A percentile compares a stretch with the other conserved stretches of the same genome.
These are phyloP conservation scores for Balakata baccata DNA, from an alignment of 345 rosid species.

Conservation along the genomic window DNA sequence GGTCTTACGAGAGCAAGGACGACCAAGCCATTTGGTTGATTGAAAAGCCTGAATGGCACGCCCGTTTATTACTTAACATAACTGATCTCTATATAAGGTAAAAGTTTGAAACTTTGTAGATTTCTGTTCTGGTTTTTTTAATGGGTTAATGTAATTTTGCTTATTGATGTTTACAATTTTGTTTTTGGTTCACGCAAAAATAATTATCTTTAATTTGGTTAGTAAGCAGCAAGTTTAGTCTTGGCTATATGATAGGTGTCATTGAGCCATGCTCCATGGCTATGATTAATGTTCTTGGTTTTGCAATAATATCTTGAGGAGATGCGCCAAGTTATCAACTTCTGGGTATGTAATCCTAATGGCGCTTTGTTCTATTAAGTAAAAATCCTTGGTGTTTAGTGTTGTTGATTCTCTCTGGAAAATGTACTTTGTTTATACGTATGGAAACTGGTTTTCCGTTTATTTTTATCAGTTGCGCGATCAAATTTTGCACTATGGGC, in stretches of 20 bases:
- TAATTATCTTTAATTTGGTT: background rate
- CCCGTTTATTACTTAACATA: constrained; percentile 74
- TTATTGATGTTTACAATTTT: too few species aligned
- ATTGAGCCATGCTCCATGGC: background rate
- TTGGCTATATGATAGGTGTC: background rate
- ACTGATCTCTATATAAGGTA: constrained; percentile 86
- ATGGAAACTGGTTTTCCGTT: background rate
- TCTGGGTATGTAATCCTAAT: too few species aligned
- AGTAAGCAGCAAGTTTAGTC: too few species aligned
- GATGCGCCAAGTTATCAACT: background rate
- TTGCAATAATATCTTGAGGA: background rate
- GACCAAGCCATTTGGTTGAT: constrained; percentile 75
- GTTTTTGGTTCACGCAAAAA: too few species aligned
- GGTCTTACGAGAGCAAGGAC: constrained; percentile 68
- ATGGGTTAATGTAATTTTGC: background rate
- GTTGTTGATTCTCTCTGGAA: too few species aligned
- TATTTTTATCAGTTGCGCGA: background rate
- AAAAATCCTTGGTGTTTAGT: too few species aligned
- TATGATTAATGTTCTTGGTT: background rate
- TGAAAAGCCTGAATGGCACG: constrained; percentile 87
- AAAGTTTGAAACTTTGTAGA: background rate
- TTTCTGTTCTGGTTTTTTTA: background rate
- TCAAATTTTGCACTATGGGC: background rate
- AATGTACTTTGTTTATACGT: background rate
- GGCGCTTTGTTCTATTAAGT: too few species aligned